Base-by-base conservation (phyloP, 2,329 filamentous ascomycete species). In the Mollisia scopiformis region DNA sequence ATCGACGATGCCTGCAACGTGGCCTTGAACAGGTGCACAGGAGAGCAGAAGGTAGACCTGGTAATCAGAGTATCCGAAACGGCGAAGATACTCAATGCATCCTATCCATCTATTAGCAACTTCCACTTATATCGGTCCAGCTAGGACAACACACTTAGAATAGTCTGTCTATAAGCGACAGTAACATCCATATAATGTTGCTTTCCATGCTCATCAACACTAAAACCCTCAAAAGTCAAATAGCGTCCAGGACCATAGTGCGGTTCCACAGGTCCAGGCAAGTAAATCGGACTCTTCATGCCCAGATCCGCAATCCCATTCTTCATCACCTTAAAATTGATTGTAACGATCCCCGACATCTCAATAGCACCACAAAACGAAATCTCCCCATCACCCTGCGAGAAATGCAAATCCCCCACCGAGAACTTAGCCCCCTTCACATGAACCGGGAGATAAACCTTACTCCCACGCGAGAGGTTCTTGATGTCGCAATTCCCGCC, bases 401-500 rank as follows among this genome's bases (percentile, higher is more conserved):
- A 88, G 75, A 95, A 96, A 75, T 96, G 92, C 35, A 96, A 77
- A 73, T 97, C 93, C 13, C 93, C 93, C 0, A 97, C 93, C 46
- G 86, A 90, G 76, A 97, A 97, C 72, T 96, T 96, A 47, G 93
- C 93, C 0, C 93, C 93, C 0, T 83, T 77, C 4, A 97, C 91
- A 70, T 96, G 93, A 0, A 97, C 89, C 0, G 93, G 93, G 0
- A 97, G 82, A 73, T 93, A 97, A 0, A 96, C 90, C 72, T 93
- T 94, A 60, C 84, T 88, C 1, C 91, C 92, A 6, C 91, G 81
- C 1, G 85, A 89, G 30, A 96, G 80, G 69, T 95, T 95, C 79
- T 96, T 96, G 75, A 96, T 95, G 68, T 97, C 92, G 72, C 92
- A 95, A 71, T 96, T 96, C 0, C 93, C 93, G 14, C 93, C 93